Conservation (phyloP, 768 basidiomycete genomes). For the Dioszegia hungarica region DNA sequence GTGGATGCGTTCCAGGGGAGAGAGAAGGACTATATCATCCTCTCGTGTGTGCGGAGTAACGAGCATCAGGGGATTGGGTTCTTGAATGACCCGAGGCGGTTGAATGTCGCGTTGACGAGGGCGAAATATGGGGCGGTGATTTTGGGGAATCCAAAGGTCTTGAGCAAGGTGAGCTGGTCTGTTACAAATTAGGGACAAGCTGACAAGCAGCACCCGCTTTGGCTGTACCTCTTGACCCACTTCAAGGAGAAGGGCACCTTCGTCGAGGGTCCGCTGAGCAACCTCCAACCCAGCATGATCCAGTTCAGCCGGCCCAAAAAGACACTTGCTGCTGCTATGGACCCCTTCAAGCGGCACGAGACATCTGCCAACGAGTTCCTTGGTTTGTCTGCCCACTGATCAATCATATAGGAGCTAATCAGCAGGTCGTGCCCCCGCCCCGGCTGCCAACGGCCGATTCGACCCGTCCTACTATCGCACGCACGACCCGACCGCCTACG, state of each 20-base stretch:
- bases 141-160: constrained; percentile 98
- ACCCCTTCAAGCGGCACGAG: constrained; percentile 89
- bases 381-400: constrained; percentile 41
- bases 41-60: constrained; percentile 95
- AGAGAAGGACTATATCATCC: constrained; percentile 99
- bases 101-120: constrained; percentile 94
- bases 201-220: constrained; percentile 75
- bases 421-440: constrained; percentile 24
- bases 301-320: constrained; percentile 97
- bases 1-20: constrained; percentile 99
- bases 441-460: constrained; percentile 86
- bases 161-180: constrained; percentile 73
- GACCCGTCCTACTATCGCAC: constrained; percentile 93
- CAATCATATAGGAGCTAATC: constrained; percentile 15
- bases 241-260: constrained; percentile 93
- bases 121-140: constrained; percentile 99
- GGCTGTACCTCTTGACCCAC: constrained; percentile 96
- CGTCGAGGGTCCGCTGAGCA: constrained; percentile 93
- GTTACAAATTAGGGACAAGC: background rate
- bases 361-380: constrained; percentile 80
- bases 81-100: constrained; percentile 90
- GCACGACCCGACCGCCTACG: constrained; percentile 87
- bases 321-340: constrained; percentile 80
- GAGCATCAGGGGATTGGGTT: constrained; percentile 99
- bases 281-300: constrained; percentile 96